These are phyloP conservation scores for Pseudohyphozyma bogoriensis DNA, from an alignment of 768 basidiomycete genomes.

Conservation along the genomic window DNA sequence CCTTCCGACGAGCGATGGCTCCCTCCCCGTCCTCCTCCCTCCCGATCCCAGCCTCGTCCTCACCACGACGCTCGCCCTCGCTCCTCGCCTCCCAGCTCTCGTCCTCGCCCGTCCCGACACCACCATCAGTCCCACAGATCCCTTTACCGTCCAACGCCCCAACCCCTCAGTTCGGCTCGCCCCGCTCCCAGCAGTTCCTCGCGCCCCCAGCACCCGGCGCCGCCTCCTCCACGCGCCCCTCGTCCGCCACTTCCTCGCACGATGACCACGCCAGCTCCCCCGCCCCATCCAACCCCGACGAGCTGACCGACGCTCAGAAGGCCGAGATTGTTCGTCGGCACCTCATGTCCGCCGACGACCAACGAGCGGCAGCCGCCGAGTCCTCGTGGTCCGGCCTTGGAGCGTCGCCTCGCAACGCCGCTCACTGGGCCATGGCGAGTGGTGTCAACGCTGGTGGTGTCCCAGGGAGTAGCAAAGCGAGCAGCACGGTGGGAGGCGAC, in stretches of 20 bases:
- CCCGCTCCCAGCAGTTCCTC: neutral
- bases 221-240: neutral
- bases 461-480: neutral
- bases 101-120: neutral
- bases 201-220: neutral
- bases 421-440: too few species aligned
- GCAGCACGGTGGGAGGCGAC: conserved; percentile 1
- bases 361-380: conserved; percentile 34
- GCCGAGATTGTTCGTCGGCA: conserved; percentile 68
- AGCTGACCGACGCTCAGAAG: conserved; percentile 68
- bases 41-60: too few species aligned
- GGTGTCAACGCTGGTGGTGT: too few species aligned
- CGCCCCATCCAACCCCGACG: neutral
- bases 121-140: neutral
- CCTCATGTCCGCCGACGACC: conserved; percentile 62
- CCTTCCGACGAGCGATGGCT: neutral
- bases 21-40: too few species aligned
- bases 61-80: too few species aligned
- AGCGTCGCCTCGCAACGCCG: neutral
- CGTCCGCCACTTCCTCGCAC: neutral
- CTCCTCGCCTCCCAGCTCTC: neutral
- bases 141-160: neutral
- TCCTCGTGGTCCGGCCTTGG: neutral
- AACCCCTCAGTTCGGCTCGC: neutral
- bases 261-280: neutral